A percentile compares a stretch with the other conserved stretches of the same genome.
Conservation (phyloP, 2,329 filamentous ascomycete genomes). For the Phoma sp. region DNA sequence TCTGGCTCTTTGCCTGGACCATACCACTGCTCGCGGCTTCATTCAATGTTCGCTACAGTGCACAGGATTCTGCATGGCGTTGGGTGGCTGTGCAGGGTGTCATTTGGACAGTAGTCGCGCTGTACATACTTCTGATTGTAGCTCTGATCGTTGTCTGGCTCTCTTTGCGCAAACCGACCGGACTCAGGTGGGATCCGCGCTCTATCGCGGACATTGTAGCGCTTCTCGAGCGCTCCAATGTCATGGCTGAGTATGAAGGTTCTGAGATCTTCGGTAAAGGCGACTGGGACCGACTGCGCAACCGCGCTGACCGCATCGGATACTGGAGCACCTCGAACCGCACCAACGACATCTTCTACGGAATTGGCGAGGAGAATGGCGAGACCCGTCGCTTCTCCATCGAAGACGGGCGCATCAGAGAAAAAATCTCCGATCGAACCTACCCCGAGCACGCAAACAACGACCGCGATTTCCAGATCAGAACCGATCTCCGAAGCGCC, state of each 20-base stretch:
- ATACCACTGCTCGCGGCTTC: constrained; percentile 80
- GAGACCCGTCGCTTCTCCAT: constrained; percentile 58
- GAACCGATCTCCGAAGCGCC: constrained; percentile 59
- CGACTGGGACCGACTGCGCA: constrained; percentile 61
- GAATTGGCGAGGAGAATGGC: constrained; percentile 70
- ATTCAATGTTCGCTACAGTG: constrained; percentile 70
- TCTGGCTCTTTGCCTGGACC: constrained; percentile 80
- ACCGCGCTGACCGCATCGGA: constrained; percentile 74
- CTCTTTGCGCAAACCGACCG: constrained; percentile 73
- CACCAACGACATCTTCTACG: constrained; percentile 74
- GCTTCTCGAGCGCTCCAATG: constrained; percentile 80
- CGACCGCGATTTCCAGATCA: constrained; percentile 52
- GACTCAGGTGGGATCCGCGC: constrained; percentile 82
- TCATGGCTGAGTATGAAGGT: constrained; percentile 72
- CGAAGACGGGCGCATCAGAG: constrained; percentile 55
- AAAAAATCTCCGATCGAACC: constrained; percentile 48
- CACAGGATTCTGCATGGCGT: constrained; percentile 67
- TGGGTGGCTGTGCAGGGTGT: constrained; percentile 82
- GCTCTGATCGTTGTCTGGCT: constrained; percentile 64
- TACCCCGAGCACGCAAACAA: constrained; percentile 16
- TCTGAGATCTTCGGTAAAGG: constrained; percentile 66
- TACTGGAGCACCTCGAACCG: constrained; percentile 79
- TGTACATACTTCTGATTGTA: constrained; percentile 72
- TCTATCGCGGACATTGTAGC: constrained; percentile 82
- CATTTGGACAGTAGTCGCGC: constrained; percentile 75